Conservation (phyloP, 2,329 filamentous ascomycete species). For the Boeremia exigua region DNA sequence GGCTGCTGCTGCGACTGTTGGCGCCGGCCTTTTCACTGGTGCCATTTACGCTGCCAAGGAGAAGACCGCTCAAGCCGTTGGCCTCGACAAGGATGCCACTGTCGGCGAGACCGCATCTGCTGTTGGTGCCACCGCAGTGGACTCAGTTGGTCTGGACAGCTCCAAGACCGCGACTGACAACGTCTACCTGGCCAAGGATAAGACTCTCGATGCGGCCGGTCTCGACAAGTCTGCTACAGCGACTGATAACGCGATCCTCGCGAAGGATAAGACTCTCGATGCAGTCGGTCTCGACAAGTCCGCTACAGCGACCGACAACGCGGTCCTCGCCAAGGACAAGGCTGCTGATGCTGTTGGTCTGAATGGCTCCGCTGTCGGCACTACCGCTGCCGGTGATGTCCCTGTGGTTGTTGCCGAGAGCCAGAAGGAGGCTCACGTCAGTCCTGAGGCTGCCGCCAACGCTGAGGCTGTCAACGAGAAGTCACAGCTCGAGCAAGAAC, state of each 20-base stretch:
- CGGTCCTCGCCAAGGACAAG: conserved; percentile 35
- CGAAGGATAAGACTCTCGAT: conserved; percentile 40
- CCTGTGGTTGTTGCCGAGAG: conserved; percentile 73
- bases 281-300: conserved; percentile 49
- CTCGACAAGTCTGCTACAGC: conserved; percentile 51
- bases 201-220: conserved; percentile 68
- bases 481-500: conserved; percentile 72
- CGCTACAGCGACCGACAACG: conserved; percentile 41
- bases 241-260: conserved; percentile 41
- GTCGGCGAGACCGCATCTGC: conserved; percentile 30
- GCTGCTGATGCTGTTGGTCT: conserved; percentile 45
- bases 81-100: conserved; percentile 49
- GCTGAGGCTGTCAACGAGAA: conserved; percentile 72
- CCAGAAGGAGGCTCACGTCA: conserved; percentile 67
- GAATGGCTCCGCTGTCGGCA: conserved; percentile 24
- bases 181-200: conserved; percentile 66
- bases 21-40: conserved; percentile 48
- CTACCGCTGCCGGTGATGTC: conserved; percentile 41
- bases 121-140: conserved; percentile 38
- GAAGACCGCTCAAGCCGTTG: conserved; percentile 44
- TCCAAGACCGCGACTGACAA: conserved; percentile 44
- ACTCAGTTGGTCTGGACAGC: conserved; percentile 49
- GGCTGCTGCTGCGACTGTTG: conserved; percentile 50
- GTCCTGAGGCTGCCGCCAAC: conserved; percentile 70
- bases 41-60: conserved; percentile 42